These are phyloP conservation scores for Periconia sp. DNA, from an alignment of 2,329 filamentous ascomycete species.

Conservation along the genomic window DNA sequence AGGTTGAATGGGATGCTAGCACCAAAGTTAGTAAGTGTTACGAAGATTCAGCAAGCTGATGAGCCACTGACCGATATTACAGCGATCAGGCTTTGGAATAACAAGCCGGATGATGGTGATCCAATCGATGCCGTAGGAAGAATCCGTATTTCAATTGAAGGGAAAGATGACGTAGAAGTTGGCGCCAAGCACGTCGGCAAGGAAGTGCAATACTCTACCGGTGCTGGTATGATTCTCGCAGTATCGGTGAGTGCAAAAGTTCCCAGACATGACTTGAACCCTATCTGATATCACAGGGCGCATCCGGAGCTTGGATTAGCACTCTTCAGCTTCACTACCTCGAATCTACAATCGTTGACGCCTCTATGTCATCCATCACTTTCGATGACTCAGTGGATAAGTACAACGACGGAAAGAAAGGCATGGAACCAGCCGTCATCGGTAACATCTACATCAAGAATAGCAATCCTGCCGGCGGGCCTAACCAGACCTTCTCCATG, in stretches of 20 bases:
- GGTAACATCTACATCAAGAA: constrained; percentile 1
- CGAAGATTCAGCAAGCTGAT: background rate
- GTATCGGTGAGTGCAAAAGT: background rate
- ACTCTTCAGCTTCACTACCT: constrained; percentile 6
- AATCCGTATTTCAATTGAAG: background rate
- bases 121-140: constrained; percentile 6
- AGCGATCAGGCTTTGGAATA: constrained; percentile 1
- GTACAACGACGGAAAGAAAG: background rate
- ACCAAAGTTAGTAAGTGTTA: background rate
- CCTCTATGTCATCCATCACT: background rate
- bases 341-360: background rate
- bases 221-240: constrained; percentile 1
- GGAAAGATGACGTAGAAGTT: background rate
- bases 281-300: background rate
- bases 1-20: constrained; percentile 1
- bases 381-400: background rate
- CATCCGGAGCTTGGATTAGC: constrained; percentile 1
- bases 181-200: background rate
- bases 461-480: background rate
- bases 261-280: background rate
- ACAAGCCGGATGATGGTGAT: constrained; percentile 10
- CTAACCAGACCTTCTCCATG: background rate
- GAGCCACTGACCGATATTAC: background rate
- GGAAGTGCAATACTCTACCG: background rate
- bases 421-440: background rate